These are phyloP conservation scores for Boechera divaricarpa DNA, from an alignment of 345 rosid species.

Conservation along the genomic window DNA sequence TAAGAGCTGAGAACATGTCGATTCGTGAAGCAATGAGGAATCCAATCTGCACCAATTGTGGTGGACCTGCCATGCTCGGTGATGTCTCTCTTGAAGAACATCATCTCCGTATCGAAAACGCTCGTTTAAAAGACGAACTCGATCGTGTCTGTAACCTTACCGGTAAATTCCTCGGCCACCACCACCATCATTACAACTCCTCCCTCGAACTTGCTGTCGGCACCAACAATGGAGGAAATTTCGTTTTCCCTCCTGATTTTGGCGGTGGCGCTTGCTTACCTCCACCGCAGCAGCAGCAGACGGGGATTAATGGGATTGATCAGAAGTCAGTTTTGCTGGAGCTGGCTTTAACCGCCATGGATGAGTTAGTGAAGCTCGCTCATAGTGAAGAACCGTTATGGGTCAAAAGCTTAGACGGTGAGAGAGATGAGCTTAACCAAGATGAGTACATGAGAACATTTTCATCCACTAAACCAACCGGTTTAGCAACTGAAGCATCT, in stretches of 20 bases:
- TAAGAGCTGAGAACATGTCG: slow-evolving; percentile 87
- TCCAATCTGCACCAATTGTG: slow-evolving; percentile 86
- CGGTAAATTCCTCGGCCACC: slow-evolving; percentile 85
- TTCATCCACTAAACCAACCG: slow-evolving; percentile 52
- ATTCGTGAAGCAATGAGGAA: slow-evolving; percentile 95
- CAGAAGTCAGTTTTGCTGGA: slow-evolving; percentile 82
- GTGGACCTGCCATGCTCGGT: slow-evolving; percentile 86
- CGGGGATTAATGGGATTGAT: slow-evolving; percentile 61
- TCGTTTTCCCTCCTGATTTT: slow-evolving; percentile 44
- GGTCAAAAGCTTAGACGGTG: slow-evolving; percentile 60
- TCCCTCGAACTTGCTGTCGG: slow-evolving; percentile 88
- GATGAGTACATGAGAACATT: slow-evolving; percentile 66
- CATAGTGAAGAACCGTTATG: slow-evolving; percentile 63
- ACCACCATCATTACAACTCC: slow-evolving; percentile 59
- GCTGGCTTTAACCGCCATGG: slow-evolving; percentile 73
- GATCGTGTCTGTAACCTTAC: slow-evolving; percentile 90
- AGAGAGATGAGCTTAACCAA: slow-evolving; percentile 59
- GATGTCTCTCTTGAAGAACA: slow-evolving; percentile 89
- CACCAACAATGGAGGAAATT: slow-evolving; percentile 49
- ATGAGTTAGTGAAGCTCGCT: slow-evolving; percentile 67
- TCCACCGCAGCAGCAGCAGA: slow-evolving; percentile 17
- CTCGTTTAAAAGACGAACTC: slow-evolving; percentile 82
- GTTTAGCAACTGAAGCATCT: slow-evolving; percentile 61
- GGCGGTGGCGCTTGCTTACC: slow-evolving; percentile 41
- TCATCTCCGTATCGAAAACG: slow-evolving; percentile 91